These are phyloP conservation scores for Musa itinerans DNA, from an alignment of 176 grass and related monocot genomes.

Conservation along the genomic window DNA sequence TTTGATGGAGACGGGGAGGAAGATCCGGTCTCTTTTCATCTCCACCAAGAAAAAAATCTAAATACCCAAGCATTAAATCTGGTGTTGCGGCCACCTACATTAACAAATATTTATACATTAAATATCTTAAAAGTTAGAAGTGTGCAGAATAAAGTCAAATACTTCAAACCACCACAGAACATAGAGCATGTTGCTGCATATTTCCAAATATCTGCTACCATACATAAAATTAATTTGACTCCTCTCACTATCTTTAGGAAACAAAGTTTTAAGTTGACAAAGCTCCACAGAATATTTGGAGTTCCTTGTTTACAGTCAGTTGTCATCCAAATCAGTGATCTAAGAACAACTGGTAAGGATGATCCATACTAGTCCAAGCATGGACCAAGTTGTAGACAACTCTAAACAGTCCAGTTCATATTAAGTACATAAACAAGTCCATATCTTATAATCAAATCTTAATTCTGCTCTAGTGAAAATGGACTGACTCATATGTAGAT, in stretches of 20 bases:
- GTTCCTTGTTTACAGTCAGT: too few species aligned
- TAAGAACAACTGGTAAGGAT: too few species aligned
- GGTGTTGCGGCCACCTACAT: slow-evolving; percentile 81
- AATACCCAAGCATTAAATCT: slow-evolving; percentile 90
- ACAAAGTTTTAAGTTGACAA: neutral
- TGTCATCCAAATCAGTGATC: too few species aligned
- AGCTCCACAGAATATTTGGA: neutral
- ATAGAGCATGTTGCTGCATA: neutral
- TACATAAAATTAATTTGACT: neutral
- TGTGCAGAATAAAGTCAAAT: neutral
- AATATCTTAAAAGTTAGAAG: neutral
- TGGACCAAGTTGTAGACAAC: too few species aligned
- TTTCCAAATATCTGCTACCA: neutral
- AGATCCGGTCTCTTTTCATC: slow-evolving; percentile 98
- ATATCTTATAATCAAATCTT: too few species aligned
- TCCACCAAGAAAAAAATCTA: slow-evolving; percentile 98
- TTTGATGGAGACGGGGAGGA: slow-evolving; percentile 86
- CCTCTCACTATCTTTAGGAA: neutral
- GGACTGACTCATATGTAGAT: too few species aligned
- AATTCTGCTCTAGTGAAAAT: too few species aligned
- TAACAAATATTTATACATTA: slow-evolving; percentile 11
- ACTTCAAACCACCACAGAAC: neutral
- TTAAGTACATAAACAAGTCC: too few species aligned
- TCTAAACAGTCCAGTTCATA: too few species aligned
- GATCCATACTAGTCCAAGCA: too few species aligned